Conservation (phyloP, 2,329 filamentous ascomycete genomes). For the Cladosporium sp. region DNA sequence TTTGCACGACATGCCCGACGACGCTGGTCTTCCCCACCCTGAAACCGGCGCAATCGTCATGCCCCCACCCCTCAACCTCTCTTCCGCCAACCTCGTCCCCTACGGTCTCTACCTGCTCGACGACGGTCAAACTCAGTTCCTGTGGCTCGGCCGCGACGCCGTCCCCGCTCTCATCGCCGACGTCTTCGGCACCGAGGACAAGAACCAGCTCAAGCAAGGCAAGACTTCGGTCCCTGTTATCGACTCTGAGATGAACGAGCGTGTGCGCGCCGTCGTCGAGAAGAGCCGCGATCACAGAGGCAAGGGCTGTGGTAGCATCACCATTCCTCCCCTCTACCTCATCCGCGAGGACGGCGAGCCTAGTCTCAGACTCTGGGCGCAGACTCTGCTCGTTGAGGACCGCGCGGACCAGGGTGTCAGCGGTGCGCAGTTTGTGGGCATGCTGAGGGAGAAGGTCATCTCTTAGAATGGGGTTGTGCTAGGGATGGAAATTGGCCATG, state of each 20-base stretch:
- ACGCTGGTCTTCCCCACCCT: slow-evolving; percentile 80
- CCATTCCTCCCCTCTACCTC: slow-evolving; percentile 89
- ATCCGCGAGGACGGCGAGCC: slow-evolving; percentile 96
- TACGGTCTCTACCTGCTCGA: slow-evolving; percentile 96
- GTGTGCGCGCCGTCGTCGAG: slow-evolving; percentile 82
- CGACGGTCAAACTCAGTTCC: slow-evolving; percentile 94
- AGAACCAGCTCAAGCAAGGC: slow-evolving; percentile 82
- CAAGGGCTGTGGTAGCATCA: slow-evolving; percentile 87
- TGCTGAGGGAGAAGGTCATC: slow-evolving; percentile 86
- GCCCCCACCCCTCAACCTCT: slow-evolving; percentile 80
- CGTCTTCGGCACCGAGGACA: slow-evolving; percentile 86
- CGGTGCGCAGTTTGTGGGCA: slow-evolving; percentile 89
- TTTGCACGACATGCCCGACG: slow-evolving; percentile 94
- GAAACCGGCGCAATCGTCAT: slow-evolving; percentile 87
- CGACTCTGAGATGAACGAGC: slow-evolving; percentile 95
- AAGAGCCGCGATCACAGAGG: slow-evolving; percentile 88
- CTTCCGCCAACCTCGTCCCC: slow-evolving; percentile 81
- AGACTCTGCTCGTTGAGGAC: slow-evolving; percentile 93
- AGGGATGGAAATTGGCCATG: not conserved
- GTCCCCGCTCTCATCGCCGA: slow-evolving; percentile 86
- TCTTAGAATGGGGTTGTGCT: slow-evolving; percentile 12
- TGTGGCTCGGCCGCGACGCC: slow-evolving; percentile 92
- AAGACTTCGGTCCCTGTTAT: slow-evolving; percentile 85
- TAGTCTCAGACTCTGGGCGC: slow-evolving; percentile 92
- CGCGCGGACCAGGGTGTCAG: slow-evolving; percentile 91